Base-by-base conservation (phyloP, 139 green algal species). In the Chlamydomonas eustigma region DNA sequence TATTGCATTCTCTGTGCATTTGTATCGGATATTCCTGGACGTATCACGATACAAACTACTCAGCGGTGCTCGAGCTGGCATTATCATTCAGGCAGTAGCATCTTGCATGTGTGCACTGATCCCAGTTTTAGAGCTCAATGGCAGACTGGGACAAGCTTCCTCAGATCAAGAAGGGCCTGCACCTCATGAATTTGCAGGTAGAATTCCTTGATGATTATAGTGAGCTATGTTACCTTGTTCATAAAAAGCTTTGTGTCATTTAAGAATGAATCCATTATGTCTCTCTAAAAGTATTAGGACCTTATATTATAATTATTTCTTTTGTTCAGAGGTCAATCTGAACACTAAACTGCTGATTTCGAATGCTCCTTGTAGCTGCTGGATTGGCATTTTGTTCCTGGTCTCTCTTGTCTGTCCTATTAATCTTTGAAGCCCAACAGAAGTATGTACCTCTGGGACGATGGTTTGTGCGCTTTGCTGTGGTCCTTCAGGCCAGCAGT, bases 81-180 rank as follows among this genome's bases (percentile, higher is more conserved):
- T 28, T 12, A 58, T 58, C 18, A 18, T 18, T 18, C 44, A 58
- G 44, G 44, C 18, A 58, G 12, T 58, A 58, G 44, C 44, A 58
- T 12, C 44, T 28, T 58, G 12, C 12, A 12, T 58, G 44, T 58
- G 44, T 58, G 44, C 44, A 12, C 44, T 58, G 12, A 58, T 18
- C 44, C 44, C 44, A 28, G 12, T 58, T 18, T 18, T 58, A 28
- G 52, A 68, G 52, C 52, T 68, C 52, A 68, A 68, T 68, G 52
- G 52, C 52, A 68, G 52, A 28, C 52, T 68, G 52, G 52, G 52
- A 35, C 52, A 68, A 68, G 52, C 52, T 37, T 25, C 52, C 12
- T 25, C 12, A 6, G 52, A 31, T 68, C 22, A 25, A 31, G 52
- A 68, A 68, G 12, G 6, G 12, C 52, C 52, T 68, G 52, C 52